Conservation (phyloP, 805 yeast genomes). For the Metschnikowia lachancei region DNA sequence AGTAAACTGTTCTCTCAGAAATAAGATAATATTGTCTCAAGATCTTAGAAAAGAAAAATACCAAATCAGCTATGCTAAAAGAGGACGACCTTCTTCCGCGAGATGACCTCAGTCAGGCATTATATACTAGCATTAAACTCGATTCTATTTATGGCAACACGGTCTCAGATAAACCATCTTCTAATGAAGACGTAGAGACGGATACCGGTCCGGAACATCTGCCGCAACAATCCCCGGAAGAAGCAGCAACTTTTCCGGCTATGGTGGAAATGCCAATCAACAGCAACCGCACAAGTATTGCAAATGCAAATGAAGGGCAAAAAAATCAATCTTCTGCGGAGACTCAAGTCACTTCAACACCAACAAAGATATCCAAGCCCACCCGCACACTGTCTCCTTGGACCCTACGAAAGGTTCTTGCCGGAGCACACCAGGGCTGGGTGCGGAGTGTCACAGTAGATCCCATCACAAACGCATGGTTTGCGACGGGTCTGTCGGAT, state of each 20-base stretch:
- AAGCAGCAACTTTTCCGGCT: neutral
- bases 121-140: constrained; percentile 29
- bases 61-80: constrained; percentile 1
- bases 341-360: neutral
- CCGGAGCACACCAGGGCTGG: constrained; percentile 90
- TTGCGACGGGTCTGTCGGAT: constrained; percentile 88
- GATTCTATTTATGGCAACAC: constrained; percentile 20
- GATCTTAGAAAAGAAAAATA: no score
- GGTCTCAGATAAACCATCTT: neutral
- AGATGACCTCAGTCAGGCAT: constrained; percentile 33
- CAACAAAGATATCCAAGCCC: no score
- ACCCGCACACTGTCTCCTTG: constrained; percentile 34
- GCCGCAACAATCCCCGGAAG: neutral
- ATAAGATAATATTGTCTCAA: no score
- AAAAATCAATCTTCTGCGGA: neutral
- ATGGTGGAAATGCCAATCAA: neutral
- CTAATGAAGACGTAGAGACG: neutral
- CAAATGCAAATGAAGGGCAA: neutral
- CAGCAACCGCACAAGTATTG: neutral
- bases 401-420: constrained; percentile 68
- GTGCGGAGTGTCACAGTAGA: constrained; percentile 79
- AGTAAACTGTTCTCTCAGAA: no score
- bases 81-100: constrained; percentile 24
- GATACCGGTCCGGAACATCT: neutral
- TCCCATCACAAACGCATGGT: constrained; percentile 80